Evolutionary conservation across 306 rosid genomes (phyloP).

Genomic region (Citrullus colocynthis): DNA sequence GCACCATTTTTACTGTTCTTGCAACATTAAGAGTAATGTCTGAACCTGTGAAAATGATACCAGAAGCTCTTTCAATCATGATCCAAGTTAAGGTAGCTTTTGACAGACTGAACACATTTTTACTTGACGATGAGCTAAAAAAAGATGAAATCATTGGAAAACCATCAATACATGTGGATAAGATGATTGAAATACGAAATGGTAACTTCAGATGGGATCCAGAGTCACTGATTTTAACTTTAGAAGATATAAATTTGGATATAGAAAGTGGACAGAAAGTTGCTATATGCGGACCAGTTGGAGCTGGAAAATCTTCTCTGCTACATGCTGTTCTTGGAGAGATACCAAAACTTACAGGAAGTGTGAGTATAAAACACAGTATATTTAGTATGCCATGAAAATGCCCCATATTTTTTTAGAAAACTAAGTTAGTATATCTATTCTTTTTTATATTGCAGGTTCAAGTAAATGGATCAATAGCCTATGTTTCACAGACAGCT

Average conservation of each 20-base stretch:
- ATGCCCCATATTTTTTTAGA: background rate
- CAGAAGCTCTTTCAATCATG: slow-evolving; percentile 50
- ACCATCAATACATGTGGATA: slow-evolving; percentile 6
- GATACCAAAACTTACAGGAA: slow-evolving; percentile 56
- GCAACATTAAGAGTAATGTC: slow-evolving; percentile 43
- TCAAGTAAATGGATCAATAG: slow-evolving; percentile 38
- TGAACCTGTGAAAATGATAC: slow-evolving; percentile 74
- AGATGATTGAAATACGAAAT: slow-evolving; percentile 26
- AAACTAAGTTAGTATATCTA: background rate
- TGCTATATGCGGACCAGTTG: slow-evolving; percentile 73
- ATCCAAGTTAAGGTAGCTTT: slow-evolving; percentile 71
- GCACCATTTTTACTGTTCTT: slow-evolving; percentile 66
- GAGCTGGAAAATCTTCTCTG: slow-evolving; percentile 78
- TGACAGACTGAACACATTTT: slow-evolving; percentile 41
- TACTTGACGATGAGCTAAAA: slow-evolving; percentile 53
- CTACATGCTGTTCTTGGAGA: slow-evolving; percentile 59
- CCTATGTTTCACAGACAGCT: slow-evolving; percentile 65
- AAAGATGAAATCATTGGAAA: slow-evolving; percentile 11
- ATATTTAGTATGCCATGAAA: background rate
- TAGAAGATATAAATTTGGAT: slow-evolving; percentile 32
- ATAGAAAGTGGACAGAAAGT: slow-evolving; percentile 41
- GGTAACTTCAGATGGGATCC: slow-evolving; percentile 61
- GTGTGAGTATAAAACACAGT: slow-evolving; percentile 28
- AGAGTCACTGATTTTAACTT: slow-evolving; percentile 32
- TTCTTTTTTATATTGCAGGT: slow-evolving; percentile 26